phyloP scores from a whole-genome alignment of 2,329 filamentous ascomycete genomes.

The Eurotiales sp. region DNA sequence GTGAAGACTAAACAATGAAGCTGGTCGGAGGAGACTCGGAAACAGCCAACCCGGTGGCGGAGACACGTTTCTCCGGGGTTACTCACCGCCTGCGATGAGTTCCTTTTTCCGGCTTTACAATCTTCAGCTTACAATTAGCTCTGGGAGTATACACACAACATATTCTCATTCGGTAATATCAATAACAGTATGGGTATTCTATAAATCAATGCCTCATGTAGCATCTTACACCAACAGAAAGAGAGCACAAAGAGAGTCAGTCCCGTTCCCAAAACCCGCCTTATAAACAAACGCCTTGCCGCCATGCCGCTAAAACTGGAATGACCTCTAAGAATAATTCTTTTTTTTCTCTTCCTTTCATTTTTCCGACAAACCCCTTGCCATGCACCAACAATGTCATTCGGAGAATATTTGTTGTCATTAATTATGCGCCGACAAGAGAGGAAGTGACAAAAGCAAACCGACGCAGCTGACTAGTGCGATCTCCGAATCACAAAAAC shows the following conservation, averaged over 20 bases:
- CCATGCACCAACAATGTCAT: not conserved
- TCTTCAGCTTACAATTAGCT: not conserved
- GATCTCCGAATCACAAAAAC: slow-evolving; percentile 49
- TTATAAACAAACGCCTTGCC: slow-evolving; percentile 16
- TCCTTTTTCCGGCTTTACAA: not conserved
- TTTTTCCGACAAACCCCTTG: not conserved
- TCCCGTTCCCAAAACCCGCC: slow-evolving; percentile 11
- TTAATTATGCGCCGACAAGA: not conserved
- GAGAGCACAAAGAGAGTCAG: slow-evolving; percentile 18
- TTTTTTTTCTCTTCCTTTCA: not conserved
- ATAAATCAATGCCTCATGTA: slow-evolving; percentile 14
- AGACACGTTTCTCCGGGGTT: slow-evolving; percentile 1
- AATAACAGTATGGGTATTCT: slow-evolving; percentile 13
- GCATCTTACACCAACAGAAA: slow-evolving; percentile 17
- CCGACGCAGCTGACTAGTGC: slow-evolving; percentile 19
- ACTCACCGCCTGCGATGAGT: slow-evolving; percentile 1
- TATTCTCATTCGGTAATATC: not conserved
- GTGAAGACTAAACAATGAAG: slow-evolving; percentile 1
- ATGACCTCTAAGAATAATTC: not conserved
- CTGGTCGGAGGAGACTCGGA: slow-evolving; percentile 10
- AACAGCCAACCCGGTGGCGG: slow-evolving; percentile 9
- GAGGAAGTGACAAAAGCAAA: not conserved
- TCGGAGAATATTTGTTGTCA: not conserved
- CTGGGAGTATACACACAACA: not conserved
- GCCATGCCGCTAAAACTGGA: slow-evolving; percentile 11